A percentile compares a stretch with the other conserved stretches of the same genome.
Conservation (phyloP, 2,329 filamentous ascomycete genomes). For the Acrocalymma vagum region DNA sequence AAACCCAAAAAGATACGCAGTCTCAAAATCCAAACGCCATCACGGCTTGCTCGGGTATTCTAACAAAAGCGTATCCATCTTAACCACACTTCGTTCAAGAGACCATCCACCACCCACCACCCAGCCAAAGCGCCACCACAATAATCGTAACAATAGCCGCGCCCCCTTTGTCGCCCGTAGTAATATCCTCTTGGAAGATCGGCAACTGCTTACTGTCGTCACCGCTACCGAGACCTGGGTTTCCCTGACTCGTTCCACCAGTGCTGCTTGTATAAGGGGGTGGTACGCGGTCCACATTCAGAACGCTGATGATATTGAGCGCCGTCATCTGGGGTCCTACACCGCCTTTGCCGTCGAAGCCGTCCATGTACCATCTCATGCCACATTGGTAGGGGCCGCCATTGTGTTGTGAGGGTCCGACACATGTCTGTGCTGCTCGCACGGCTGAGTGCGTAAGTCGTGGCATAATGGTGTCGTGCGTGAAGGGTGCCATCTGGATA, state of each 20-base stretch:
- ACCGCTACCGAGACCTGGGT: constrained; percentile 51
- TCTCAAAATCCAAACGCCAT: no score
- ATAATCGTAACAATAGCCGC: constrained; percentile 53
- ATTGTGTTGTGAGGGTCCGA: constrained; percentile 52
- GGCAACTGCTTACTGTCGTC: constrained; percentile 35
- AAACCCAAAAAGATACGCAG: no score
- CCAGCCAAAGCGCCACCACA: constrained; percentile 22
- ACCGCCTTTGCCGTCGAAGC: constrained; percentile 57
- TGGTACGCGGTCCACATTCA: constrained; percentile 48
- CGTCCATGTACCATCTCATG: constrained; percentile 50
- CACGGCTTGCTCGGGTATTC: no score
- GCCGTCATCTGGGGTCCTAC: constrained; percentile 68
- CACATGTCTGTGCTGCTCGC: constrained; percentile 64
- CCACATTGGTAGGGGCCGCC: constrained; percentile 49
- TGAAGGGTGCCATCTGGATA: constrained; percentile 66
- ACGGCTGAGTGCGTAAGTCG: constrained; percentile 62
- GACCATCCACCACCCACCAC: constrained; percentile 35
- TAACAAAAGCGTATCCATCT: no score
- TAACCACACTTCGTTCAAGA: no score
- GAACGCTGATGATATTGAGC: constrained; percentile 59
- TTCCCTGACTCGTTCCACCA: constrained; percentile 60
- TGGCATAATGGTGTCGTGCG: constrained; percentile 59
- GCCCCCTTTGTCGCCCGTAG: constrained; percentile 51
- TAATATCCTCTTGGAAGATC: constrained; percentile 31
- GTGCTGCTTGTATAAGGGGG: constrained; percentile 58